Base-by-base conservation (phyloP, 805 yeast genomes). In the Henningerozyma blattae region DNA sequence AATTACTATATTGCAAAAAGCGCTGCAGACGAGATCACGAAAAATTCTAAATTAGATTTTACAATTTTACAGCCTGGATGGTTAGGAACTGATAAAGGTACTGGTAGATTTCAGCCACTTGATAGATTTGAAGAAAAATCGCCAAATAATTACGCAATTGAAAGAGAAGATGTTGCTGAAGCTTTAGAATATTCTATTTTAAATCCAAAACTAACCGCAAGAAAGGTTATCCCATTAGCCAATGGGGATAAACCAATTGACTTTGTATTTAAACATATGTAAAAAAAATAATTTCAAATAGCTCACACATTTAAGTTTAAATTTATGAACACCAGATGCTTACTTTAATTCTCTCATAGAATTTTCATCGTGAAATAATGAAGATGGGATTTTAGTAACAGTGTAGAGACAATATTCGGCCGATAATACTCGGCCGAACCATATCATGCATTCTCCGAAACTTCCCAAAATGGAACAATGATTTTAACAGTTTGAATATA, bases 1-100 rank as follows among this genome's bases (percentile, higher is more conserved):
- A 51, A 67, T 18, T 75, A 76, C 54, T 75, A 65, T 43, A 70
- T 72, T 37, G 75, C 79, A 12, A 76, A 76, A 53, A 68, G 68
- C 44, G 71, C 72, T 34, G 79, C 82, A 4, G 83, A 76, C 46
- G 49, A 61, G 29, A 59, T 56, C 30, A 42, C 66, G 34, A 64
- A 65, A 36, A 50, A 54, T 18, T 48, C 63, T 9, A 49, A 54
- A 2, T 57, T 68, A 42, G 69, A 72, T 42, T 75, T 60, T 58
- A 75, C 81, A 1, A 72, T 75, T 32, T 48, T 75, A 31, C 70
- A 65, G 41, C 82, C 82, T 1, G 72, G 75, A 2, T 8, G 33
- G 12, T 58, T 44, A 16, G 24, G 19, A 9, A 30, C 28, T 9
- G 33, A 53, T 1, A 49, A 42, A 7, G 62, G 60, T 0, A 61